Base-by-base conservation (phyloP, 169 alveolate species). In the Ichthyophthirius multifiliis region DNA sequence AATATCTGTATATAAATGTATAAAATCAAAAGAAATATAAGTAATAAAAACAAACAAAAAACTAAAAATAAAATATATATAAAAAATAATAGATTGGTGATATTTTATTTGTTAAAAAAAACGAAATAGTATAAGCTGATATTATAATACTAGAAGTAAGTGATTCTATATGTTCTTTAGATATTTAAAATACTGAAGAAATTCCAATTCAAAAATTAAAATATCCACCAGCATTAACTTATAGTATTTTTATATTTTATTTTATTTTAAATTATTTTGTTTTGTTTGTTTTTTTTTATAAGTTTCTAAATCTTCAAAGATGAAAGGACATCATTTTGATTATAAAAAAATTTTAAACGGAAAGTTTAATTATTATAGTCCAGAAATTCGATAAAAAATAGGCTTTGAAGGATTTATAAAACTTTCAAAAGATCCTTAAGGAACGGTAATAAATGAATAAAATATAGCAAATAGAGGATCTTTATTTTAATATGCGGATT, bases 221-320 rank as follows among this genome's bases (percentile, higher is more conserved):
- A 13, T 27, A 27, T 18, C 71, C 71, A 1, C 71, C 71, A 4
- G 23, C 71, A 10, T 27, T 55, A 16, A 55, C 71, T 55, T 55
- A 55, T 18, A 27, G 71, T 55, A 55, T 27, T 15, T 1, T 23
- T n/a, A n/a, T n/a, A n/a, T 6, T 55, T 27, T 55, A 27, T 10
- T 27, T 23, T n/a, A n/a, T 55, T 55, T 4, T 55, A 1, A 27
- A 27, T 48, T 0, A 27, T 13, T 10, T 5, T 20, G 23, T 27
- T 10, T 55, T 55, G n/a, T n/a, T n/a, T n/a, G n/a, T n/a, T n/a
- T 20, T 10, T 1, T 15, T n/a, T n/a, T 0, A 2, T 15, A 20
- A 55, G 71, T 55, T 27, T 55, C 71, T 27, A 55, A 55, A 23
- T 55, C 71, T 55, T 55, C 71, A 27, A 55, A 55, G 5, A 55